Base-by-base conservation (phyloP, 108 stramenopile genomes). In the Nitzschia sp. region DNA sequence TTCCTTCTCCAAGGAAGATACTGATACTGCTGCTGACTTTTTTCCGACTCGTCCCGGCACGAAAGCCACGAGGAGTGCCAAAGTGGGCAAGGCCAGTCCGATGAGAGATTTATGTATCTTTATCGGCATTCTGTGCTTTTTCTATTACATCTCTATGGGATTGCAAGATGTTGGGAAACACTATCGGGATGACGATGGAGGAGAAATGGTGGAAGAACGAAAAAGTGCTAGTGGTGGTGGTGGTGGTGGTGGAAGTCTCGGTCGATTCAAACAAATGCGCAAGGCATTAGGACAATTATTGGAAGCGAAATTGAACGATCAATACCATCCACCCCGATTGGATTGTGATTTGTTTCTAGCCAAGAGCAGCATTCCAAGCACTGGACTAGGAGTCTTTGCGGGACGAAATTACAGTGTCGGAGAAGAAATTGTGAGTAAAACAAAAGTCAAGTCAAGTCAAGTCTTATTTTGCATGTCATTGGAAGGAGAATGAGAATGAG, bases 381-480 rank as follows among this genome's bases (percentile, higher is more conserved):
- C 84, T 9, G 90, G 90, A 8, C 44, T 85, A 1, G 90, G 87
- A 23, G 76, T 92, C 35, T 92, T 85, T 68, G 76, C 90, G 48
- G 78, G 78, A 6, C 48, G 58, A 26, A 32, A 47, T 21, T 61
- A 74, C 1, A 27, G 47, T 33, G 25, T n/a, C 21, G 66, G 72
- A 45, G 78, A 80, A 31, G 52, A 48, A 9, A 44, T 85, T 62
- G 79, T 78, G 33, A 72, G 41, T 38, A 69, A 78, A 34, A n/a
- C 29, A 15, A n/a, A n/a, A 2, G 1, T 17, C 45, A 2, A 21
- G 1, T 2, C 1, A 19, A 15, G 41, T 44, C 41, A 19, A 21
- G n/a, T 46, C 1, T 17, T 1, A 19, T 46, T 46, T 17, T 2
- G 45, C 21, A 46, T 46, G 45, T 21, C 2, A 1, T 2, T 46